A percentile compares a stretch with the other conserved stretches of the same genome.
phyloP scores from a whole-genome alignment of 306 rosid species.

The Citrullus amarus region DNA sequence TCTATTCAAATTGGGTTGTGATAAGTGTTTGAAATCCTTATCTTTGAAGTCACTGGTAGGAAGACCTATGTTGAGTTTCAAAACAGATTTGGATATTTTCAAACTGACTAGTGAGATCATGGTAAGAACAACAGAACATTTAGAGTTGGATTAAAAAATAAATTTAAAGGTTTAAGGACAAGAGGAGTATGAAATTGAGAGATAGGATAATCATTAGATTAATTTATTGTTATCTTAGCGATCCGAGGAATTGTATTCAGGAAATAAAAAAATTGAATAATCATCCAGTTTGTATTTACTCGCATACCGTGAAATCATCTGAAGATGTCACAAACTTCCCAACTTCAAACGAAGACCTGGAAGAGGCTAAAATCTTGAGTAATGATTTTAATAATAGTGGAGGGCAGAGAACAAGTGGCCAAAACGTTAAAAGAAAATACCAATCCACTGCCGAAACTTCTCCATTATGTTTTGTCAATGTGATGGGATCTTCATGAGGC shows the following conservation, averaged over 20 bases:
- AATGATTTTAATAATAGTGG: neutral
- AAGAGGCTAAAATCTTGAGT: neutral
- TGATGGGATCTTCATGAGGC: slow-evolving; percentile 41
- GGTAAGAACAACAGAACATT: neutral
- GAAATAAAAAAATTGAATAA: neutral
- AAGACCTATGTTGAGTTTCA: neutral
- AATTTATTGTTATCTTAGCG: neutral
- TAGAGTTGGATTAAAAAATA: neutral
- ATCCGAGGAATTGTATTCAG: neutral
- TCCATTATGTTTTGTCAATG: slow-evolving; percentile 51
- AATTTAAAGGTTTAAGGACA: neutral
- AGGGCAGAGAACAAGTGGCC: neutral
- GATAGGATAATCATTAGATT: neutral
- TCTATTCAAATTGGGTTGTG: neutral
- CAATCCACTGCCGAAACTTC: slow-evolving; percentile 92
- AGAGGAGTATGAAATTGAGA: neutral
- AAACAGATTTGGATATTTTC: neutral
- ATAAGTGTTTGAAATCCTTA: neutral
- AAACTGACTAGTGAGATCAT: neutral
- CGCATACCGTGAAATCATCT: slow-evolving; percentile 78
- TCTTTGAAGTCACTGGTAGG: neutral
- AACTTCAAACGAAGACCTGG: slow-evolving; percentile 59
- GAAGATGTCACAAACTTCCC: slow-evolving; percentile 79
- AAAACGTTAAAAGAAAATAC: slow-evolving; percentile 27
- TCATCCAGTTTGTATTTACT: neutral